Evolutionary conservation across 768 basidiomycete species (phyloP).

Genomic region (Calocera cornea): DNA sequence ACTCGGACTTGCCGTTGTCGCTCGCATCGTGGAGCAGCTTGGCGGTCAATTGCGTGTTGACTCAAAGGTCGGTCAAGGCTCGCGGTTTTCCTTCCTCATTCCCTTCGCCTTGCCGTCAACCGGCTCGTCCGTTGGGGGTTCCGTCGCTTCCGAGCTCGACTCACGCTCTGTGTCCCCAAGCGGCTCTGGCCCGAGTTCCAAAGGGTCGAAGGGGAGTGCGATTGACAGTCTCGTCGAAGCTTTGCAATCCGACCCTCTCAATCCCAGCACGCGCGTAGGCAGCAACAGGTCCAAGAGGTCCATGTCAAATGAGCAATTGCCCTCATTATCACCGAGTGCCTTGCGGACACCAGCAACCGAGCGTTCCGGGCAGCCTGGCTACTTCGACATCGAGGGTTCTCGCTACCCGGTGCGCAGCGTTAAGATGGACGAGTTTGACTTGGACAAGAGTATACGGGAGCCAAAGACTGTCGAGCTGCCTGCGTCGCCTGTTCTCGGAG

Average conservation of each 20-base stretch:
- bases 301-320: neutral
- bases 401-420: slow-evolving; percentile 14
- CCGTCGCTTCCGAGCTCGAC: neutral
- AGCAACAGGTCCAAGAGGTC: neutral
- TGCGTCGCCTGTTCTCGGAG: neutral
- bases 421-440: slow-evolving; percentile 16
- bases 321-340: neutral
- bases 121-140: slow-evolving; percentile 7
- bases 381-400: slow-evolving; percentile 16
- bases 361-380: slow-evolving; percentile 7
- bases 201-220: slow-evolving; percentile 19
- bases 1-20: slow-evolving; percentile 67
- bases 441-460: slow-evolving; percentile 9
- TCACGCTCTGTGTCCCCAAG: neutral
- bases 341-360: neutral
- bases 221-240: slow-evolving; percentile 40
- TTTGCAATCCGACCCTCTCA: slow-evolving; percentile 15
- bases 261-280: slow-evolving; percentile 6
- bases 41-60: slow-evolving; percentile 69
- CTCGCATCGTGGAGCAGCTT: slow-evolving; percentile 64
- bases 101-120: slow-evolving; percentile 39
- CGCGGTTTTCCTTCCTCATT: slow-evolving; percentile 57
- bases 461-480: neutral
- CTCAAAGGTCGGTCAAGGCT: slow-evolving; percentile 51
- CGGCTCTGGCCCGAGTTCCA: slow-evolving; percentile 4